Evolutionary conservation across 2,329 filamentous ascomycete genomes (phyloP), one percentile per base, ranked within the genome.

Genomic region (Paracamarosporium sp.): DNA sequence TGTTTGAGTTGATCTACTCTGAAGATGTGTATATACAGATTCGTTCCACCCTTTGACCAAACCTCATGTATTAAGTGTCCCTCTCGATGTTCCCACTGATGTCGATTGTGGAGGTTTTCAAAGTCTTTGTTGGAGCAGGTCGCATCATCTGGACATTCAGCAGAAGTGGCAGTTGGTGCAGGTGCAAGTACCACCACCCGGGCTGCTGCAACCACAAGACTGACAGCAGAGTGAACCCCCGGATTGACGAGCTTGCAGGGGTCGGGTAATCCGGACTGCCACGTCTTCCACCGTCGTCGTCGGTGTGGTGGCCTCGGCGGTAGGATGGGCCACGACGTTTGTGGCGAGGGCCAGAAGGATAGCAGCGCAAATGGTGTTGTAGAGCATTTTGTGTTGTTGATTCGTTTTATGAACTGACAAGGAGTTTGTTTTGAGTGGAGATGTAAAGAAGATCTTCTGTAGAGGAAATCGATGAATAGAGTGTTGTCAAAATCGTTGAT

Each of bases 161-260:
- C 27, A 46, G 9, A 33, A 5, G 5, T 33, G 44, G 44, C 27
- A 46, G 5, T 13, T 13, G 5, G 44, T 31, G 44, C 44, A 33
- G 20, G 27, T 46, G 27, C 44, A 33, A 33, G 28, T 31, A 8
- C 44, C 44, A 46, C 44, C 44, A 12, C 41, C 41, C 12, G 24
- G 15, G 41, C 24, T 28, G 27, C 27, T 31, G 27, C 44, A 30
- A 27, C 27, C 28, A 22, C 44, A 46, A 12, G 28, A 15, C 4
- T 20, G 15, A 28, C 44, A 46, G 15, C 44, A 46, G 13, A 46
- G 44, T 20, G 27, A 6, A 4, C 44, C 44, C 3, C 44, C 44
- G n/a, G 44, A 46, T n/a, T 33, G 44, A 46, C 44, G 44, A 46
- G 44, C 44, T 31, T 31, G 27, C 12, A 46, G 27, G 27, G 44